A percentile compares a stretch with the other conserved stretches of the same genome.
phyloP scores from a whole-genome alignment of 257 asterid species.

The Osmanthus fragrans region DNA sequence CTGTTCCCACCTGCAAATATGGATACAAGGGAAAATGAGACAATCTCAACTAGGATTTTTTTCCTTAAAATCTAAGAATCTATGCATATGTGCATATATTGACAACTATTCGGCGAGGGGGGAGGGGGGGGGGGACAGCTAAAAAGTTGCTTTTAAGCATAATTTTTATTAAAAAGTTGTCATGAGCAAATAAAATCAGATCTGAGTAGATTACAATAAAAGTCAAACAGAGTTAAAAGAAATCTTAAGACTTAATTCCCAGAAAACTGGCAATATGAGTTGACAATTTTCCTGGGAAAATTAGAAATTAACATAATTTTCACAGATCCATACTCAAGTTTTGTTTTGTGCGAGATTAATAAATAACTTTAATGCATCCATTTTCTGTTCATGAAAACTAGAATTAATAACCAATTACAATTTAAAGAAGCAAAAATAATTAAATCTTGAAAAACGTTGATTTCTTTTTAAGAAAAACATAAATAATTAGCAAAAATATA shows the following conservation, averaged over 20 bases:
- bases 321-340: neutral
- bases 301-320: neutral
- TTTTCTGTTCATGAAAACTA: constrained; percentile 10
- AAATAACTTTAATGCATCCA: neutral
- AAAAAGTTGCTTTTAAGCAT: neutral
- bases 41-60: constrained; percentile 9
- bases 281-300: constrained; percentile 23
- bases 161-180: no score
- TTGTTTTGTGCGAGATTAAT: neutral
- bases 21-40: neutral
- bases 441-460: neutral
- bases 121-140: no score
- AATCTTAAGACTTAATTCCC: constrained; percentile 18
- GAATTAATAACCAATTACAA: constrained; percentile 15
- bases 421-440: neutral
- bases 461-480: neutral
- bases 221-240: neutral
- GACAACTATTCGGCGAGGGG: neutral
- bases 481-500: no score
- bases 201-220: constrained; percentile 25
- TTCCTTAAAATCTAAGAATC: neutral
- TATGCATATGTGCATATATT: neutral
- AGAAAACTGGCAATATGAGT: constrained; percentile 6
- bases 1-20: constrained; percentile 24
- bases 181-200: constrained; percentile 13